Base-by-base conservation (phyloP, 2,329 filamentous ascomycete species). In the Xylaria sp. region DNA sequence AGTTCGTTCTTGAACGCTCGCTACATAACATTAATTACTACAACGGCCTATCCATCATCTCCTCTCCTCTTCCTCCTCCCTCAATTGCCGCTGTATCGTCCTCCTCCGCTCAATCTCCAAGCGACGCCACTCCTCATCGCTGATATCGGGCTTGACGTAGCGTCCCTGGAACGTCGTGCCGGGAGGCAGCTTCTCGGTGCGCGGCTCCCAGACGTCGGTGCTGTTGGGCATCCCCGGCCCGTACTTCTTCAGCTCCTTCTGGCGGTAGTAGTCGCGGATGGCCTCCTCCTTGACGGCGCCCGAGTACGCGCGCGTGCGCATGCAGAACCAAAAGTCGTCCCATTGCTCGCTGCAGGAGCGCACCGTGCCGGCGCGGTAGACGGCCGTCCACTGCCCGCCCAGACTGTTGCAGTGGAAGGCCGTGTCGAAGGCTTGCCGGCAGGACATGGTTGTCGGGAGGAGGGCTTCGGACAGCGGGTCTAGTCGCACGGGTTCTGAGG, bases 321-420 rank as follows among this genome's bases (percentile, higher is more conserved):
- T 98, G 85, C 96, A 99, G 83, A 98, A 95, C 92, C 94, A 97
- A 81, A 97, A 98, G 80, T 97, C 93, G 69, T 91, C 88, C 94
- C 95, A 98, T 71, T 94, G 90, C 73, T 97, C 92, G 70, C 85
- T 88, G 85, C 96, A 99, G 3, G 88, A 86, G 53, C 91, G 88
- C 76, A 97, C 83, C 50, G 85, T 83, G 70, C 96, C 96, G 78
- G 93, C 91, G 47, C 96, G 92, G 85, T 98, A 99, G 44, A 98
- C 87, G 76, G 93, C 90, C 76, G 92, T 94, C 85, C 94, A 97
- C 80, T 98, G 94, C 0, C 95, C 94, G 62, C 93, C 94, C 9
- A 97, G 85, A 0, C 92, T 93, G 79, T 96, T 93, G 86, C 96
- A 99, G 85, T 95, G 93, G 87, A 95, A 98, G 68, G 95, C 94